phyloP scores from a whole-genome alignment of 495 filamentous ascomycete genomes.

The Aspergillus egyptiacus region DNA sequence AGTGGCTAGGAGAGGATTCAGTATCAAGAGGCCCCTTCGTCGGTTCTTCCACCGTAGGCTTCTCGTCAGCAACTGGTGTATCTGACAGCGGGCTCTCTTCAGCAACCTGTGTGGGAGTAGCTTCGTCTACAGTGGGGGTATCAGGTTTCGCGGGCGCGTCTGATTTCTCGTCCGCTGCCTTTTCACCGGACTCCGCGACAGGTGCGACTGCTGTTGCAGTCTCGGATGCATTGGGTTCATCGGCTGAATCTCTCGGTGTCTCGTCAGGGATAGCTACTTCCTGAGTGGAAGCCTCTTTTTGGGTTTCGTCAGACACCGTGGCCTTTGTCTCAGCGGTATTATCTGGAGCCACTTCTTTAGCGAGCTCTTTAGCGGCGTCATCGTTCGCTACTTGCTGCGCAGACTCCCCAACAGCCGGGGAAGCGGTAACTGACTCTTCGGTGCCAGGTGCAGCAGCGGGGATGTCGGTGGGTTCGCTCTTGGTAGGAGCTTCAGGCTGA shows the following conservation, averaged over 20 bases:
- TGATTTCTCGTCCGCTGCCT: background rate
- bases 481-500: background rate
- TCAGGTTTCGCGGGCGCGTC: background rate
- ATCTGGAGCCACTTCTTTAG: background rate
- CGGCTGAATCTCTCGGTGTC: background rate
- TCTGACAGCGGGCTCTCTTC: background rate
- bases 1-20: background rate
- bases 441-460: slow-evolving; percentile 9
- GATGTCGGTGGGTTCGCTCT: background rate
- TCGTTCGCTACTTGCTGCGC: background rate
- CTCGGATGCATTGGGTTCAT: background rate
- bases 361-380: too few relatives aligned
- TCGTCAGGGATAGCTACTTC: background rate
- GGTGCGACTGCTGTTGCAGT: background rate
- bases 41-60: background rate
- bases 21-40: background rate
- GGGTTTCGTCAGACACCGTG: background rate
- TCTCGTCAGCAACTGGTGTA: background rate
- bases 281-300: background rate
- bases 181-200: slow-evolving; percentile 5
- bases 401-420: background rate
- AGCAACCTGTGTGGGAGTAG: background rate
- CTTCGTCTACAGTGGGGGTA: background rate
- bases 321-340: background rate
- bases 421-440: background rate